Conservation (phyloP, 306 rosid genomes). For the Vigna angularis region DNA sequence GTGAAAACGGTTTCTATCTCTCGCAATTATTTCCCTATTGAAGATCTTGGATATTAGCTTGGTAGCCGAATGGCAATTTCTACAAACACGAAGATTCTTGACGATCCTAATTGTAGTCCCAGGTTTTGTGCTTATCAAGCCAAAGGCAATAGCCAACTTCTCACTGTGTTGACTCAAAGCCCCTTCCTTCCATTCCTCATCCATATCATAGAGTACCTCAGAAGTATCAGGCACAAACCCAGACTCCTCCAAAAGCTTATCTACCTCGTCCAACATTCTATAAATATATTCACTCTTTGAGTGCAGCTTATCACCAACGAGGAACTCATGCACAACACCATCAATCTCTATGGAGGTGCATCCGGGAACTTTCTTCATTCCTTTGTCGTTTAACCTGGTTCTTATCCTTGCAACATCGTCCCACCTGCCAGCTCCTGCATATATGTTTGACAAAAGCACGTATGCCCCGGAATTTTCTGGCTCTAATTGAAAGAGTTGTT, state of each 20-base stretch:
- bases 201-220: conserved; percentile 82
- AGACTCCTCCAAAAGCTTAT: conserved; percentile 59
- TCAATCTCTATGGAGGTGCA: conserved; percentile 84
- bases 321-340: conserved; percentile 83
- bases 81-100: conserved; percentile 89
- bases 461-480: conserved; percentile 76
- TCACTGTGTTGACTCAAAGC: conserved; percentile 87
- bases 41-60: conserved; percentile 82
- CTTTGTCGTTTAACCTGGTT: conserved; percentile 71
- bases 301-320: conserved; percentile 80
- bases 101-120: conserved; percentile 75
- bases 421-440: conserved; percentile 85
- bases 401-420: conserved; percentile 84
- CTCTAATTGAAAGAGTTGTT: conserved; percentile 66
- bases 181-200: conserved; percentile 89
- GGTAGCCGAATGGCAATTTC: conserved; percentile 84
- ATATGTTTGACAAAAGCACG: conserved; percentile 81
- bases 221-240: conserved; percentile 83
- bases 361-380: conserved; percentile 91
- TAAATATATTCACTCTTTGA: conserved; percentile 60
- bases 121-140: conserved; percentile 82
- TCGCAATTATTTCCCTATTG: conserved; percentile 80
- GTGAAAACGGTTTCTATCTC: conserved; percentile 85
- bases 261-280: conserved; percentile 69
- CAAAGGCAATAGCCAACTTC: conserved; percentile 84